A percentile compares a stretch with the other conserved stretches of the same genome.
These are phyloP conservation scores for Cladophialophora bantiana DNA, from an alignment of 2,329 filamentous ascomycete species.

Conservation along the genomic window DNA sequence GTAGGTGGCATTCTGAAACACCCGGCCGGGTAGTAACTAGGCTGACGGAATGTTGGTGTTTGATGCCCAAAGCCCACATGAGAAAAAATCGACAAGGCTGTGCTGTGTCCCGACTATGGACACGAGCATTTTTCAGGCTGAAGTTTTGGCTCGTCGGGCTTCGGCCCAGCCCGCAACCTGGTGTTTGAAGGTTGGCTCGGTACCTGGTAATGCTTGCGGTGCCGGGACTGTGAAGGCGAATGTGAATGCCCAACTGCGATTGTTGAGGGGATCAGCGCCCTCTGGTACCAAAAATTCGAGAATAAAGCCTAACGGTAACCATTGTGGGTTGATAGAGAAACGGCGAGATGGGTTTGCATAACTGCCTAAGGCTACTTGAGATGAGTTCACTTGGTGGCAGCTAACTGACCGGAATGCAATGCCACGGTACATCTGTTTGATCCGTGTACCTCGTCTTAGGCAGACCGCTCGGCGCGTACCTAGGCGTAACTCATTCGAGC, in stretches of 20 bases:
- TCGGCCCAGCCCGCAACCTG: constrained; percentile 17
- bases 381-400: neutral
- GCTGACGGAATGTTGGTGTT: neutral
- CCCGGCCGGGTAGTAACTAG: neutral
- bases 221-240: neutral
- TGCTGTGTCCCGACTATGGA: neutral
- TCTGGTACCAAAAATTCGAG: neutral
- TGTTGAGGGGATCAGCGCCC: neutral
- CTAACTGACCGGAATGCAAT: no score
- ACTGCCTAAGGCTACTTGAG: neutral
- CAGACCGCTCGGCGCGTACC: no score
- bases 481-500: neutral
- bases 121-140: constrained; percentile 16
- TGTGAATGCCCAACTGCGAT: neutral
- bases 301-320: neutral
- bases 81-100: constrained; percentile 7
- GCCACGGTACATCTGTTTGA: neutral
- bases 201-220: neutral
- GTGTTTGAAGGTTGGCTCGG: neutral
- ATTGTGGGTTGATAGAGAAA: neutral
- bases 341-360: neutral
- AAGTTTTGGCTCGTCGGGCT: constrained; percentile 11
- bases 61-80: neutral
- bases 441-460: no score
- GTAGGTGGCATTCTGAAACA: neutral